These are phyloP conservation scores for Penicillium fimorum DNA, from an alignment of 495 filamentous ascomycete genomes.

Conservation along the genomic window DNA sequence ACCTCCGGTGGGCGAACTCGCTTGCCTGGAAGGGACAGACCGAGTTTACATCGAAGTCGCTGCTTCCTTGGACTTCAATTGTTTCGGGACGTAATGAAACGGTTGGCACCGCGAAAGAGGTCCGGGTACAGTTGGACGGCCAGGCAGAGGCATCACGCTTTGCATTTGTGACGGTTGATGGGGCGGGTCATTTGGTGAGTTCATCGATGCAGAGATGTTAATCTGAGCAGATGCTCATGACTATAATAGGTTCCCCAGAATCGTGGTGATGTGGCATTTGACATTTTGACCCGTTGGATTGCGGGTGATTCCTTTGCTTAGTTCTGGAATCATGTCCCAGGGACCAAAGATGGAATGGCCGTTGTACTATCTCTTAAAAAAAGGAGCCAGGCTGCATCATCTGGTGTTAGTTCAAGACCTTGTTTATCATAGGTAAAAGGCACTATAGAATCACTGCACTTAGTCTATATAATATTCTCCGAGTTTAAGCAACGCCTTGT, in stretches of 20 bases:
- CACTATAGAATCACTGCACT: too few species aligned
- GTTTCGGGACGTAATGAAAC: constrained; percentile 17
- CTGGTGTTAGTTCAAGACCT: background rate
- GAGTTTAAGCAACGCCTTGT: background rate
- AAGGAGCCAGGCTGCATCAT: background rate
- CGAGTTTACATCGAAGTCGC: constrained; percentile 37
- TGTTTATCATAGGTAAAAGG: background rate
- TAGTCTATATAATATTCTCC: background rate
- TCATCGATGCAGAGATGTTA: background rate
- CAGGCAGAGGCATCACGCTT: constrained; percentile 17
- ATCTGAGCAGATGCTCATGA: constrained; percentile 1
- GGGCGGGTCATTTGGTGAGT: constrained; percentile 30
- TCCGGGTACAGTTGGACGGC: constrained; percentile 11
- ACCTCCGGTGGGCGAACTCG: constrained; percentile 37
- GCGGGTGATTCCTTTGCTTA: constrained; percentile 21
- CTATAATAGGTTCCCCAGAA: constrained; percentile 33
- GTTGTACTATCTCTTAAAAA: background rate
- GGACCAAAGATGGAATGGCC: background rate
- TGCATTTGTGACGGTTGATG: constrained; percentile 31
- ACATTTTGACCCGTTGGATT: constrained; percentile 38
- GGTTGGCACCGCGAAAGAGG: constrained; percentile 27
- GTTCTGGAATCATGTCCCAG: background rate
- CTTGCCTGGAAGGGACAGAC: constrained; percentile 46
- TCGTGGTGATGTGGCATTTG: constrained; percentile 35
- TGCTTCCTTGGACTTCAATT: constrained; percentile 36